Evolutionary conservation across 2,329 filamentous ascomycete genomes (phyloP), one percentile per base, ranked within the genome.

Genomic region (Epichloe gansuensis): DNA sequence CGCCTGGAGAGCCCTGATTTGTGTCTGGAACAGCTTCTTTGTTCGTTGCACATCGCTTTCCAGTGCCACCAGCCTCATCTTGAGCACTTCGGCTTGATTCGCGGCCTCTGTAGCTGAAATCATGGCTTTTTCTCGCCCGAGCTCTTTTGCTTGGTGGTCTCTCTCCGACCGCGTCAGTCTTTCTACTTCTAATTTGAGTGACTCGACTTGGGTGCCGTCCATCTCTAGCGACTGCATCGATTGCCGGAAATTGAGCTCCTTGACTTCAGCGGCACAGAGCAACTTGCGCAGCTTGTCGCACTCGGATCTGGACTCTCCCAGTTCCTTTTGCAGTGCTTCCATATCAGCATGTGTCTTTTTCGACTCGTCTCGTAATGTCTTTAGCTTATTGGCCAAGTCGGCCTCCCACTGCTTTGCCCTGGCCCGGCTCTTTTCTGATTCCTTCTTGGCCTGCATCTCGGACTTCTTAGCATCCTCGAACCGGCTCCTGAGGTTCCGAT

Each of bases 331-430:
- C 5, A 87, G 65, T 7, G 68, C 65, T 27, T 78, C 75, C 43
- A 79, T 74, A 55, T 85, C 81, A 0, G 66, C 66, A 27, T 73
- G 76, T 73, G 78, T 84, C 55, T 74, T 76, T 66, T 82, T 87
- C 55, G 83, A 81, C 54, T 88, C 84, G 53, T 89, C 85, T 48
- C 82, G 77, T 41, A 88, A 73, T 3, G 71, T 70, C 56, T 80
- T 77, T 43, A 89, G 70, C 65, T 86, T 88, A 50, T 74, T 73
- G 47, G 77, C 80, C 35, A 89, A 72, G 58, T 88, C 83, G 2
- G 75, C 78, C 61, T 91, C 87, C 78, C 85, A 87, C 63, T 87
- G 90, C 68, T 87, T 87, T 1, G 84, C 78, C 58, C 89, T 77
- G 40, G 77, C 81, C 36, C 86, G 80, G 44, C 84, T 83, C 58